Conservation (phyloP, 768 basidiomycete species). For the Cyclocybe aegerita region DNA sequence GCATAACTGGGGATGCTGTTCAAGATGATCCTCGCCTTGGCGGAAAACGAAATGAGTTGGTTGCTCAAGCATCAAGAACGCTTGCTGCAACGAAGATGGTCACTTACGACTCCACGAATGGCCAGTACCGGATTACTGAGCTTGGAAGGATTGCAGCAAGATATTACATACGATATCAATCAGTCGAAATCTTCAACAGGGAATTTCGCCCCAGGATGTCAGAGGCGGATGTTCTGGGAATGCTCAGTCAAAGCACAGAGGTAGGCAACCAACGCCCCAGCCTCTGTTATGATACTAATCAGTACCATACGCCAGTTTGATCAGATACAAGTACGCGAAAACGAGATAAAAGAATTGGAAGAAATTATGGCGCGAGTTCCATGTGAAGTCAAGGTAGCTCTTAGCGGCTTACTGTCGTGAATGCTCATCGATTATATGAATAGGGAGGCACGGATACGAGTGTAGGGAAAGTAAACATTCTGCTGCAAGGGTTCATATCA, state of each 20-base stretch:
- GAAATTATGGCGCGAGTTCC: conserved; percentile 66
- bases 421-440: background rate
- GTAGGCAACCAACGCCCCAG: conserved; percentile 35
- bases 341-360: conserved; percentile 82
- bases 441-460: conserved; percentile 58
- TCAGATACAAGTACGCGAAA: conserved; percentile 92
- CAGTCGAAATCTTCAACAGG: conserved; percentile 84
- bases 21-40: conserved; percentile 73
- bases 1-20: conserved; percentile 68
- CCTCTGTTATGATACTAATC: conserved; percentile 1
- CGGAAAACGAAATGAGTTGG: conserved; percentile 66
- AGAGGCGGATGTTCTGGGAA: conserved; percentile 85
- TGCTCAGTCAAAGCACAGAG: conserved; percentile 92
- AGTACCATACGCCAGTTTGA: conserved; percentile 61
- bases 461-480: conserved; percentile 89
- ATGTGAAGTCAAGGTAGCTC: conserved; percentile 74
- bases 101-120: conserved; percentile 57
- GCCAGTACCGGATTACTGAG: conserved; percentile 75
- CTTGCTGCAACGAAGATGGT: conserved; percentile 82
- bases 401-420: background rate
- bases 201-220: conserved; percentile 81
- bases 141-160: conserved; percentile 95
- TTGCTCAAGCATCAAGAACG: conserved; percentile 61
- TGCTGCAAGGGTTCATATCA: conserved; percentile 90
- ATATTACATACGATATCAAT: conserved; percentile 88